Conservation (phyloP, 2,329 filamentous ascomycete species). For the Ceratocystis eucalypticola region DNA sequence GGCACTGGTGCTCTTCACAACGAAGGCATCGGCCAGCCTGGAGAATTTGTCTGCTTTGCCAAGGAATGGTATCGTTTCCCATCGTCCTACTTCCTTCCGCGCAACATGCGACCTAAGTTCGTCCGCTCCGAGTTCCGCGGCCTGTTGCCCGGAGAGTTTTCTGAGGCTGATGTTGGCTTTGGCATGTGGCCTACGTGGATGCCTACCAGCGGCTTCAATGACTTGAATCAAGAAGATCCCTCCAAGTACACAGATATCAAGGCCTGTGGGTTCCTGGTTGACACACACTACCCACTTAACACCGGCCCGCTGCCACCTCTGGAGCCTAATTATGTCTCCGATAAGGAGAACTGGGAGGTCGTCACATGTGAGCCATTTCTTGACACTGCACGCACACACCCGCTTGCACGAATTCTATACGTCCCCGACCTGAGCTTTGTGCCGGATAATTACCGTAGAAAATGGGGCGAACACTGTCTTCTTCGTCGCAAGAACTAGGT, state of each 20-base stretch:
- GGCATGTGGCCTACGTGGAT: slow-evolving; percentile 70
- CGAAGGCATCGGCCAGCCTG: slow-evolving; percentile 39
- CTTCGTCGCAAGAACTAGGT: slow-evolving; percentile 41
- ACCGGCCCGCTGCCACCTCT: slow-evolving; percentile 25
- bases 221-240: slow-evolving; percentile 72
- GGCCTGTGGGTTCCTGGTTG: slow-evolving; percentile 71
- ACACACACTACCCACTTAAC: slow-evolving; percentile 61
- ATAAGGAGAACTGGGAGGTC: slow-evolving; percentile 62
- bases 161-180: slow-evolving; percentile 54
- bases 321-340: slow-evolving; percentile 69
- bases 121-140: slow-evolving; percentile 82
- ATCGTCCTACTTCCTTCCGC: slow-evolving; percentile 77
- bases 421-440: slow-evolving; percentile 58
- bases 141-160: slow-evolving; percentile 80
- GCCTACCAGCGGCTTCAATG: slow-evolving; percentile 75
- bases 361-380: slow-evolving; percentile 67
- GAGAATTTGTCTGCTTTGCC: slow-evolving; percentile 69
- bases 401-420: slow-evolving; percentile 68
- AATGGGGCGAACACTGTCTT: slow-evolving; percentile 83
- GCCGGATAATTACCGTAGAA: slow-evolving; percentile 54
- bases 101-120: slow-evolving; percentile 75
- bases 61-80: slow-evolving; percentile 99
- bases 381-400: slow-evolving; percentile 59
- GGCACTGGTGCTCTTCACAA: slow-evolving; percentile 37
- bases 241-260: slow-evolving; percentile 72